These are phyloP conservation scores for Alternaria metachromatica DNA, from an alignment of 2,329 filamentous ascomycete genomes.

Conservation along the genomic window DNA sequence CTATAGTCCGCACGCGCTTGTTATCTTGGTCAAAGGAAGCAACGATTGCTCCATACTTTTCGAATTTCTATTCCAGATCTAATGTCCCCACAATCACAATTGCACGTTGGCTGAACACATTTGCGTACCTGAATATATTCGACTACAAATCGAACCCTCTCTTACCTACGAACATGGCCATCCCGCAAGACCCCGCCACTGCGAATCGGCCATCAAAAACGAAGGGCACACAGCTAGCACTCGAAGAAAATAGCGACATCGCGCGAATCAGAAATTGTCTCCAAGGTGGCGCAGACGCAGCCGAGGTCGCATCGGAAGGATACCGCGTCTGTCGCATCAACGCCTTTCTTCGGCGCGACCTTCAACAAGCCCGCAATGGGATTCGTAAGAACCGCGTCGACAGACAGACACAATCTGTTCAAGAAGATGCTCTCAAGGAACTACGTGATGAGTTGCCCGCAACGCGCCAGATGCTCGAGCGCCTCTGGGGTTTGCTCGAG, in stretches of 20 bases:
- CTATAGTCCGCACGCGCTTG: background rate
- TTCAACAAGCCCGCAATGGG: background rate
- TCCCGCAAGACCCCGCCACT: background rate
- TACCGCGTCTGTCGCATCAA: slow-evolving; percentile 9
- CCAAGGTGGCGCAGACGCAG: background rate
- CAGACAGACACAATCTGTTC: background rate
- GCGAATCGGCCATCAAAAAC: background rate
- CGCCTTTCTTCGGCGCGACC: background rate
- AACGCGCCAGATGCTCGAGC: background rate
- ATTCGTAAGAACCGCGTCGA: background rate
- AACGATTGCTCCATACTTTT: background rate
- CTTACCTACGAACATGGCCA: background rate
- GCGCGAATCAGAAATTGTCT: slow-evolving; percentile 1
- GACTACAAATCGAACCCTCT: background rate
- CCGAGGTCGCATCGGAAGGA: slow-evolving; percentile 6
- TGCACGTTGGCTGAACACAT: background rate
- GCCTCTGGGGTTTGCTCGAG: background rate
- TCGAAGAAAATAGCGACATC: background rate
- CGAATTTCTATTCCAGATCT: background rate
- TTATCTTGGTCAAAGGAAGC: background rate
- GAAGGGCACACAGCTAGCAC: background rate
- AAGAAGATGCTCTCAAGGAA: slow-evolving; percentile 1
- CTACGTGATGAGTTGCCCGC: background rate
- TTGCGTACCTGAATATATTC: background rate
- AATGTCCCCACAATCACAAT: background rate